A percentile compares a stretch with the other conserved stretches of the same genome.
Evolutionary conservation across 2,329 filamentous ascomycete genomes (phyloP).

Genomic region (Ramichloridium luteum): DNA sequence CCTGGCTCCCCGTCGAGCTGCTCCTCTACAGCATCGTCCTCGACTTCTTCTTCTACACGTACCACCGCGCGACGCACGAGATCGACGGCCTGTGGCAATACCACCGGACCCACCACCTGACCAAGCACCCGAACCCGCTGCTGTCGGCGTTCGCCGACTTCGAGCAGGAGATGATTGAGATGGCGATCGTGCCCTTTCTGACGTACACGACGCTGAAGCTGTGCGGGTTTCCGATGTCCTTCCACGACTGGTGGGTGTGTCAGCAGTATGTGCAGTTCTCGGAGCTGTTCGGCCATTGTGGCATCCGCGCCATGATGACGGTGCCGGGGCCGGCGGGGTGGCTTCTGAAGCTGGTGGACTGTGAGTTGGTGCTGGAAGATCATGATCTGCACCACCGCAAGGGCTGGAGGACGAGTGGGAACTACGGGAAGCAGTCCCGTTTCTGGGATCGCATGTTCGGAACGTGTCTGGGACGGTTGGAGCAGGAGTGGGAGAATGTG

Average conservation of each 20-base stretch:
- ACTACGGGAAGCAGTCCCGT: conserved; percentile 26
- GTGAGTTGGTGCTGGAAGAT: conserved; percentile 31
- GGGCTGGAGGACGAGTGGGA: conserved; percentile 26
- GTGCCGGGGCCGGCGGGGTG: conserved; percentile 25
- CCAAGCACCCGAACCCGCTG: conserved; percentile 32
- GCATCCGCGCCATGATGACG: conserved; percentile 25
- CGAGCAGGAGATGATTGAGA: conserved; percentile 32
- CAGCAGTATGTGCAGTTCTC: conserved; percentile 30
- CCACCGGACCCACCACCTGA: conserved; percentile 33
- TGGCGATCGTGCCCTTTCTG: conserved; percentile 28
- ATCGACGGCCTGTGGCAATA: conserved; percentile 28
- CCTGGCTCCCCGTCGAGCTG: conserved; percentile 26
- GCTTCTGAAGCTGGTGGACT: conserved; percentile 21
- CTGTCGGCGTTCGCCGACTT: conserved; percentile 29
- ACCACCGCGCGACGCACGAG: conserved; percentile 31
- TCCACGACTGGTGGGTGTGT: conserved; percentile 36
- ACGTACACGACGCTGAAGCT: conserved; percentile 25
- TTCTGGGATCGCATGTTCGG: conserved; percentile 27
- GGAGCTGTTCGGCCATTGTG: conserved; percentile 27
- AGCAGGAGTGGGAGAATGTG: conserved; percentile 11
- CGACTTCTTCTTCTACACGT: conserved; percentile 35
- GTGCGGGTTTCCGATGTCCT: conserved; percentile 30
- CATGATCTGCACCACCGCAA: conserved; percentile 27
- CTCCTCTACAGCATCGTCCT: conserved; percentile 30
- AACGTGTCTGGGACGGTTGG: conserved; percentile 21